These are phyloP conservation scores for Antitrichia curtipendula DNA, from an alignment of 225 moss, liverwort and hornwort species.

Conservation along the genomic window DNA sequence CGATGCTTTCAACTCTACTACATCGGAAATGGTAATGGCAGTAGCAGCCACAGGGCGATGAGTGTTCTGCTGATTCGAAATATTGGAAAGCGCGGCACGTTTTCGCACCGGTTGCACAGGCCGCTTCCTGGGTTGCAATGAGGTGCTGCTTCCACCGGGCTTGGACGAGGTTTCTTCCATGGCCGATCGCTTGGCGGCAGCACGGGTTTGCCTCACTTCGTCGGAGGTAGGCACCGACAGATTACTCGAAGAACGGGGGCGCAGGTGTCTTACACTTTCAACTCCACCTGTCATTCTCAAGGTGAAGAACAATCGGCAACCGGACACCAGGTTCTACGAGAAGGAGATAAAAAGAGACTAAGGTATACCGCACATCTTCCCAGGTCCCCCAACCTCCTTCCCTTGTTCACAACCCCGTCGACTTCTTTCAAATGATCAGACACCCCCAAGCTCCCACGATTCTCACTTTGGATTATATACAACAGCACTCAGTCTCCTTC, in stretches of 20 bases:
- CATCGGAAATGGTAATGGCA: neutral
- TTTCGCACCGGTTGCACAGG: slow-evolving; percentile 64
- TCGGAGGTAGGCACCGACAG: slow-evolving; percentile 7
- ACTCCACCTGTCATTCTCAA: slow-evolving; percentile 47
- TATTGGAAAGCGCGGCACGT: slow-evolving; percentile 60
- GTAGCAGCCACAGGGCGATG: slow-evolving; percentile 6
- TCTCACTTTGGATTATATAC: neutral
- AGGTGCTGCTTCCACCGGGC: slow-evolving; percentile 13
- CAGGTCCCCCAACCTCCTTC: neutral
- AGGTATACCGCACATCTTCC: neutral
- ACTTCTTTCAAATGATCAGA: neutral
- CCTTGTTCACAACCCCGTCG: neutral
- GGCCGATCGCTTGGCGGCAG: slow-evolving; percentile 84
- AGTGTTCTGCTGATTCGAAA: slow-evolving; percentile 52
- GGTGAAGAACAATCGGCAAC: neutral
- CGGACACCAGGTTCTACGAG: neutral
- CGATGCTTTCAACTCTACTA: neutral
- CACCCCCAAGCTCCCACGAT: neutral
- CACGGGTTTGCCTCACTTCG: slow-evolving; percentile 72
- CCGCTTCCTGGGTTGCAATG: slow-evolving; percentile 59
- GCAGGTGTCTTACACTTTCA: slow-evolving; percentile 31
- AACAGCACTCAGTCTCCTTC: neutral
- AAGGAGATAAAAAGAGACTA: neutral
- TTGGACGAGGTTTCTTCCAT: slow-evolving; percentile 53
- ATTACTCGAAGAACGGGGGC: slow-evolving; percentile 14